A percentile compares a stretch with the other conserved stretches of the same genome.
Conservation (phyloP, 805 yeast species). For the Ogataea methanolica region DNA sequence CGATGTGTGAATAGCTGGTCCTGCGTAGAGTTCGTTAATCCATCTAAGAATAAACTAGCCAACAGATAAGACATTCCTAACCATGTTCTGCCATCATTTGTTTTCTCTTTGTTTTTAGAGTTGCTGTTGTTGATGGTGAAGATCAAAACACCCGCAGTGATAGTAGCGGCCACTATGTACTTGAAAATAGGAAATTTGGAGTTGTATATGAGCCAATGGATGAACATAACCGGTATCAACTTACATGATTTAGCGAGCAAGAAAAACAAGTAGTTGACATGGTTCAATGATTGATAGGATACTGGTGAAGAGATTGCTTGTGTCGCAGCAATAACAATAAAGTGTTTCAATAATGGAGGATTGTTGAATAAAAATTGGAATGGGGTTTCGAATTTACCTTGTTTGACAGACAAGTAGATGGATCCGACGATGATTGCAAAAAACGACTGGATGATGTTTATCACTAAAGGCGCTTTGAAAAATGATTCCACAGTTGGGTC, state of each 20-base stretch:
- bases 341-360: slow-evolving; percentile 28
- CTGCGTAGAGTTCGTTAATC: slow-evolving; percentile 89
- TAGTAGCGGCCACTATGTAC: slow-evolving; percentile 69
- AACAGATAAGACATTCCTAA: slow-evolving; percentile 60
- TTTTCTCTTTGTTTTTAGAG: slow-evolving; percentile 16
- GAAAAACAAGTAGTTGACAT: slow-evolving; percentile 82
- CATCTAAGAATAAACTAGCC: slow-evolving; percentile 74
- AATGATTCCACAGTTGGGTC: slow-evolving; percentile 5
- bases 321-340: slow-evolving; percentile 58
- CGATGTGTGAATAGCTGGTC: slow-evolving; percentile 67
- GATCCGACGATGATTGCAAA: slow-evolving; percentile 71
- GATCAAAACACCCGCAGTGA: slow-evolving; percentile 76
- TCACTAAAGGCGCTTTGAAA: slow-evolving; percentile 75
- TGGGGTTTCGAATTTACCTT: slow-evolving; percentile 26
- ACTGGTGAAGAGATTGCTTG: slow-evolving; percentile 82
- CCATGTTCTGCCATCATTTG: slow-evolving; percentile 38
- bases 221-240: slow-evolving; percentile 87
- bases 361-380: slow-evolving; percentile 34
- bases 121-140: slow-evolving; percentile 50
- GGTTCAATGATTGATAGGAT: slow-evolving; percentile 70
- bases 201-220: slow-evolving; percentile 68
- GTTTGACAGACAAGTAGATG: slow-evolving; percentile 42
- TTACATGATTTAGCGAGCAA: slow-evolving; percentile 91
- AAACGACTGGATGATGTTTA: slow-evolving; percentile 68
- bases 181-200: slow-evolving; percentile 71